Evolutionary conservation across 2,329 filamentous ascomycete species (phyloP).

Genomic region (Penicillium sp.): DNA sequence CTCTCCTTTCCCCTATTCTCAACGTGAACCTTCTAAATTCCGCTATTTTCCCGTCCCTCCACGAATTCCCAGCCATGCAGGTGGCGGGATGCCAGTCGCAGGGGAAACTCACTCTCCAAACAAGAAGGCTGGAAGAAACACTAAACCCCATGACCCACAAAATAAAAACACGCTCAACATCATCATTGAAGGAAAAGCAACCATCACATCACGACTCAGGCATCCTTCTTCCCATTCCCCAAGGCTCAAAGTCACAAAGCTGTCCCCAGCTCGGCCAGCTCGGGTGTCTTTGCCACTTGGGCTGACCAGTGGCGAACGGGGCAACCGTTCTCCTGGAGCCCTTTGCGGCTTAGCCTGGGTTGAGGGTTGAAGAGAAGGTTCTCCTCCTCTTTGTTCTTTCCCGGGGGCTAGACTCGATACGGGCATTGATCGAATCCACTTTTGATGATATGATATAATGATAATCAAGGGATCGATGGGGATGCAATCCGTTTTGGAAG

Average conservation of each 20-base stretch:
- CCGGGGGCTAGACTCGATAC: background rate
- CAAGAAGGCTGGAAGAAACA: background rate
- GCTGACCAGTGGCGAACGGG: slow-evolving; percentile 4
- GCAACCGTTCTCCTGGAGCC: background rate
- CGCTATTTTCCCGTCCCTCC: background rate
- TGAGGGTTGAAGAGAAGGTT: too few species aligned
- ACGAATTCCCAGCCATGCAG: slow-evolving; percentile 12
- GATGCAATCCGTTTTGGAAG: background rate
- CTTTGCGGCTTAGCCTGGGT: too few species aligned
- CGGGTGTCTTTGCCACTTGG: slow-evolving; percentile 6
- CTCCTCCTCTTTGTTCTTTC: background rate
- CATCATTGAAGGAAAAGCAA: slow-evolving; percentile 9
- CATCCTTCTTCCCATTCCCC: too few species aligned
- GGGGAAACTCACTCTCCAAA: background rate
- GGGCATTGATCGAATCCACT: background rate
- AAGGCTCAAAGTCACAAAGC: background rate
- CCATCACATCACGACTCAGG: slow-evolving; percentile 3
- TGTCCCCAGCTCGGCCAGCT: background rate
- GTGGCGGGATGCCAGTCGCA: slow-evolving; percentile 17
- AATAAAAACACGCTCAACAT: slow-evolving; percentile 25
- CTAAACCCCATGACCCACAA: slow-evolving; percentile 19
- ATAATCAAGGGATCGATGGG: background rate
- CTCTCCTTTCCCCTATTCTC: background rate
- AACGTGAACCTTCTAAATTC: too few species aligned
- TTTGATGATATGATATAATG: background rate